Conservation (phyloP, 2,329 filamentous ascomycete genomes). For the Monosporascus ibericus region DNA sequence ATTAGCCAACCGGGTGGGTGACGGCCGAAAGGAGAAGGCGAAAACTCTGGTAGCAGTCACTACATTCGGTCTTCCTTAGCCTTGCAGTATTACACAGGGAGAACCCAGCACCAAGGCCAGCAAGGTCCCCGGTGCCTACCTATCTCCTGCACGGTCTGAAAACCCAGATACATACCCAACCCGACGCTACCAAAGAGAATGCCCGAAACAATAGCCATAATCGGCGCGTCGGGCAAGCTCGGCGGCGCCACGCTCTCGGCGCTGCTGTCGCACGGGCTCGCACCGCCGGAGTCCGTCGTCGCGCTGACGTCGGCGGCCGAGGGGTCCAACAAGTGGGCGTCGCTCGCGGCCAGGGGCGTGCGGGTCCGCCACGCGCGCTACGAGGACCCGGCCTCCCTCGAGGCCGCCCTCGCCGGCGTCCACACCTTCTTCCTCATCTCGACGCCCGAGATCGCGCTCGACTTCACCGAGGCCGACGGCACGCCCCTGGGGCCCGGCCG, state of each 20-base stretch:
- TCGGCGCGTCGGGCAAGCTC: constrained; percentile 47
- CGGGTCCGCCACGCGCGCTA: constrained; percentile 47
- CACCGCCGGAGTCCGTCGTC: constrained; percentile 15
- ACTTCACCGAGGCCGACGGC: constrained; percentile 14
- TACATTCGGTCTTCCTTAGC: too few species aligned
- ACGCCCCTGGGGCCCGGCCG: constrained; percentile 22
- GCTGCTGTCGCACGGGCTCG: constrained; percentile 34
- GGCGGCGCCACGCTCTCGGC: constrained; percentile 44
- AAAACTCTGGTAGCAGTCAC: too few species aligned
- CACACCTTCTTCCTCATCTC: constrained; percentile 50
- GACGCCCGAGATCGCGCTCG: constrained; percentile 18
- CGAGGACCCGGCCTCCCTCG: constrained; percentile 37
- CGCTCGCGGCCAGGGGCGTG: constrained; percentile 34
- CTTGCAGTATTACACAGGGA: too few species aligned
- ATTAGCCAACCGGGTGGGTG: too few species aligned
- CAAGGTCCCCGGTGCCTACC: too few species aligned
- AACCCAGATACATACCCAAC: neutral
- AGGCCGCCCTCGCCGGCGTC: constrained; percentile 41
- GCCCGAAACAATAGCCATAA: constrained; percentile 35
- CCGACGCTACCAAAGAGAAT: neutral
- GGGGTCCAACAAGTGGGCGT: constrained; percentile 32
- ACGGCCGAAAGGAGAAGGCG: too few species aligned
- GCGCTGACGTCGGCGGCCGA: constrained; percentile 35
- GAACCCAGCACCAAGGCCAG: too few species aligned
- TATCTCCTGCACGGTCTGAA: neutral